phyloP scores from a whole-genome alignment of 768 basidiomycete species.

The Auriscalpium vulgare region DNA sequence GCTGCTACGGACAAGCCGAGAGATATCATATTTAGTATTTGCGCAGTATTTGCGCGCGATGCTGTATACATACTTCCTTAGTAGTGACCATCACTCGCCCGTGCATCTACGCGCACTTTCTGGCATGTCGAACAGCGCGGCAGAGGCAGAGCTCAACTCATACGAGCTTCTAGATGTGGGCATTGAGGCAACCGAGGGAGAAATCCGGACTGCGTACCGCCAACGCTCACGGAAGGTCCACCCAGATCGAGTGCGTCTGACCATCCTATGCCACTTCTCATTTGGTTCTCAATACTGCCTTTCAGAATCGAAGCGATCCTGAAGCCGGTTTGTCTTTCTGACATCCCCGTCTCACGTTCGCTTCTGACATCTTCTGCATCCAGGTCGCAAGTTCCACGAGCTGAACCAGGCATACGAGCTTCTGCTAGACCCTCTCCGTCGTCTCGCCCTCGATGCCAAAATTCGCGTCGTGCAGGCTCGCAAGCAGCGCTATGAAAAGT shows the following conservation, averaged over 20 bases:
- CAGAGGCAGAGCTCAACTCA: slow-evolving; percentile 54
- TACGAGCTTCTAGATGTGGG: slow-evolving; percentile 64
- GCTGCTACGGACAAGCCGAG: too few relatives aligned
- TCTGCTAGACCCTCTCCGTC: slow-evolving; percentile 70
- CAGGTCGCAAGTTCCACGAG: slow-evolving; percentile 66
- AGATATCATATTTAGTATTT: too few relatives aligned
- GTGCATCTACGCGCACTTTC: neutral
- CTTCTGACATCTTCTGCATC: slow-evolving; percentile 27
- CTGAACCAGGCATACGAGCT: slow-evolving; percentile 77
- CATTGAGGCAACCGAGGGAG: slow-evolving; percentile 62
- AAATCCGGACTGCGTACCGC: slow-evolving; percentile 74
- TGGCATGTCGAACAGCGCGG: slow-evolving; percentile 12
- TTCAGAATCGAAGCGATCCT: slow-evolving; percentile 71
- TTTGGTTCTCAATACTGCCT: slow-evolving; percentile 1
- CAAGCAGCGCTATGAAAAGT: slow-evolving; percentile 59
- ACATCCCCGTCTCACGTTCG: neutral
- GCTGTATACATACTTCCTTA: too few relatives aligned
- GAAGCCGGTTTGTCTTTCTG: slow-evolving; percentile 49
- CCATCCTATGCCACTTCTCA: neutral
- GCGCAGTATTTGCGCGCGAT: too few relatives aligned
- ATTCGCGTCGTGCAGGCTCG: slow-evolving; percentile 63
- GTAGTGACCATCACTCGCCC: too few relatives aligned
- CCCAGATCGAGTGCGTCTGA: slow-evolving; percentile 64
- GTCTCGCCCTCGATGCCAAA: slow-evolving; percentile 74
- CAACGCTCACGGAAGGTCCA: slow-evolving; percentile 79